These are phyloP conservation scores for Entomortierella parvispora DNA, from an alignment of 192 early-diverging fungal genomes.

Conservation along the genomic window DNA sequence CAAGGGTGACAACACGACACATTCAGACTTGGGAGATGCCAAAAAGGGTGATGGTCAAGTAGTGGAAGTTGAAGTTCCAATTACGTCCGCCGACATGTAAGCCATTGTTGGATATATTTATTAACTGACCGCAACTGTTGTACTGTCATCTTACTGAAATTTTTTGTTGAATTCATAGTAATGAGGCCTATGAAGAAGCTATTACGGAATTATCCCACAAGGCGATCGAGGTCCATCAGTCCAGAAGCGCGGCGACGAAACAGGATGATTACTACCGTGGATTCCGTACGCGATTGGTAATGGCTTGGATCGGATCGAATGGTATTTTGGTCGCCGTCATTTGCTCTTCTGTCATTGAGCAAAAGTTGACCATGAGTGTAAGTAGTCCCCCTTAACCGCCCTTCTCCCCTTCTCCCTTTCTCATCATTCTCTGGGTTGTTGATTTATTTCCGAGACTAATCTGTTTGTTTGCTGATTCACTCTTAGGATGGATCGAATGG, in stretches of 20 bases:
- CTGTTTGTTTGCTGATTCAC: background rate
- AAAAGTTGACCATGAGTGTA: constrained; percentile 44
- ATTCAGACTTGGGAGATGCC: constrained; percentile 60
- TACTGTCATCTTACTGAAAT: background rate
- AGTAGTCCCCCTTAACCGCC: background rate
- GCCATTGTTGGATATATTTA: background rate
- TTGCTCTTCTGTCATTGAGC: constrained; percentile 46
- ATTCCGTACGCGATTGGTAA: constrained; percentile 78
- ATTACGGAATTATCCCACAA: constrained; percentile 48
- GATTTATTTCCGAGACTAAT: background rate
- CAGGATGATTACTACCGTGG: constrained; percentile 81
- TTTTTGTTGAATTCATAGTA: constrained; percentile 64
- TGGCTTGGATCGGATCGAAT: constrained; percentile 83
- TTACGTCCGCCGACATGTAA: constrained; percentile 80
- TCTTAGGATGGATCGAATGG: constrained; percentile 50
- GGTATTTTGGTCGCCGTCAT: constrained; percentile 71
- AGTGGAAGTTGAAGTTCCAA: constrained; percentile 60
- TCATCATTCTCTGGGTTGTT: background rate
- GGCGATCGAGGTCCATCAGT: constrained; percentile 42
- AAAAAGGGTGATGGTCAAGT: constrained; percentile 61
- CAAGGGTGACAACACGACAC: constrained; percentile 75
- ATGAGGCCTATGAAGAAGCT: constrained; percentile 60
- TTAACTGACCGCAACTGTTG: background rate
- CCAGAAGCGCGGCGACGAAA: constrained; percentile 58
- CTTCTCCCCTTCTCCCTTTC: background rate